A percentile compares a stretch with the other conserved stretches of the same genome.
These are phyloP conservation scores for Chlorella ohadii DNA, from an alignment of 139 green algal genomes.

Conservation along the genomic window DNA sequence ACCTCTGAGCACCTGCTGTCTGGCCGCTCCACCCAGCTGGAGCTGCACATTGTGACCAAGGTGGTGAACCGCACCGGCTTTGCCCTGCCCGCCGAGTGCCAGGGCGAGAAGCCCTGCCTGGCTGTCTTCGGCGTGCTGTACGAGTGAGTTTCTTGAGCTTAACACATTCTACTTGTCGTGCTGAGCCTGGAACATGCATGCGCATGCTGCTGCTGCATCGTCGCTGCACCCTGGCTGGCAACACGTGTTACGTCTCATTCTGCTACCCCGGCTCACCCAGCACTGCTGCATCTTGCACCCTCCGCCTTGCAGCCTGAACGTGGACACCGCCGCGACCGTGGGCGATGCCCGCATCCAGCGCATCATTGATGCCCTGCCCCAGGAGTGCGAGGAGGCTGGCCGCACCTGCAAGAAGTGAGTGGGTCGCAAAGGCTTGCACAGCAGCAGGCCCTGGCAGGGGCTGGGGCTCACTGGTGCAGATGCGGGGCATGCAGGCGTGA, in stretches of 20 bases:
- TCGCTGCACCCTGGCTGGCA: too few species aligned
- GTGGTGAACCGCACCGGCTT: not conserved
- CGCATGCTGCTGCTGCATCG: too few species aligned
- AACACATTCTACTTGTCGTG: too few species aligned
- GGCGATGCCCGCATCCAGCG: not conserved
- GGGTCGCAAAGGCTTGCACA: too few species aligned
- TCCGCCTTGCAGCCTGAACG: not conserved
- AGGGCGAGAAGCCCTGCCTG: conserved; percentile 16
- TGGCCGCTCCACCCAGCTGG: conserved; percentile 22
- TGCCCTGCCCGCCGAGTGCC: conserved; percentile 31
- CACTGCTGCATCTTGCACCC: too few species aligned
- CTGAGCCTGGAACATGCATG: too few species aligned
- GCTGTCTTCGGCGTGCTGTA: conserved; percentile 21
- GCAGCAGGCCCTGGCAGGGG: too few species aligned
- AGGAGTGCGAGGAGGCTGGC: not conserved
- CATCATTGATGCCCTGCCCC: conserved; percentile 25
- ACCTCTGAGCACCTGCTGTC: conserved; percentile 14
- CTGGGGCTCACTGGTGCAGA: too few species aligned
- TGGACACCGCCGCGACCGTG: not conserved
- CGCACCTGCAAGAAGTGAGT: conserved; percentile 12
- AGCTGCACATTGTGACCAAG: conserved; percentile 40
- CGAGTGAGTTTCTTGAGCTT: not conserved
- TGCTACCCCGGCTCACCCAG: too few species aligned
- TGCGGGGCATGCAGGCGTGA: too few species aligned
- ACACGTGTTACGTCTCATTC: too few species aligned